Evolutionary conservation across 1,284 basidiomycete species (phyloP).

Genomic region (Cryptococcus jaspeensis): DNA sequence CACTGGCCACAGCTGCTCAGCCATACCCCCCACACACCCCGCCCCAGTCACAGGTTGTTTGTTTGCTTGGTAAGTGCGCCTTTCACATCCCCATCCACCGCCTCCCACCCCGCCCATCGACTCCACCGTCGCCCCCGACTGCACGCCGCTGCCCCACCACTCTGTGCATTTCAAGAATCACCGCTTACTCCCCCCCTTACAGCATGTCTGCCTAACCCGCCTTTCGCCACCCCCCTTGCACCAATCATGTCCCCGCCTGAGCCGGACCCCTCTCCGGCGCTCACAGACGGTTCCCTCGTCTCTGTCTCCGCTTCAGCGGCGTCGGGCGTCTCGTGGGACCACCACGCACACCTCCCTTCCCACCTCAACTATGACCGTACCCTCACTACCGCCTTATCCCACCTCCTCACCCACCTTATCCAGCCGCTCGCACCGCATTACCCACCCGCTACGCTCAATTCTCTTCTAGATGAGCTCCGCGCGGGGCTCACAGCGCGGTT

Average conservation of each 20-base stretch:
- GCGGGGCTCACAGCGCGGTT: constrained; percentile 23
- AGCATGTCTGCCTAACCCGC: not conserved
- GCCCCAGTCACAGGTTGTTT: no score
- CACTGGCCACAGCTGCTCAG: not conserved
- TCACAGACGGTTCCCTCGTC: constrained; percentile 4
- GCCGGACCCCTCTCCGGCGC: constrained; percentile 12
- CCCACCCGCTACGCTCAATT: constrained; percentile 28
- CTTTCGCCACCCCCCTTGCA: no score
- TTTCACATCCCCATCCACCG: no score
- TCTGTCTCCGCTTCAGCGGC: not conserved
- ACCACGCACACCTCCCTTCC: not conserved
- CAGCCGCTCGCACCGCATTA: constrained; percentile 38
- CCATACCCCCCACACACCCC: no score
- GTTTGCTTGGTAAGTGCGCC: no score
- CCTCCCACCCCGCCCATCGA: no score
- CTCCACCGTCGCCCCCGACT: not conserved
- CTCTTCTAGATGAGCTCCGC: constrained; percentile 31
- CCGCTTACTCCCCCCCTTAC: not conserved
- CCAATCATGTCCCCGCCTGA: not conserved
- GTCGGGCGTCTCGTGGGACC: not conserved
- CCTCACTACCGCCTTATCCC: constrained; percentile 37
- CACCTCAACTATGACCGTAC: constrained; percentile 22
- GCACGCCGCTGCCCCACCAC: not conserved
- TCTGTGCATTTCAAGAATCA: not conserved
- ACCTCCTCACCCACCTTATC: constrained; percentile 42